Base-by-base conservation (phyloP, 257 asterid genomes). In the Cynanchum wilfordii region DNA sequence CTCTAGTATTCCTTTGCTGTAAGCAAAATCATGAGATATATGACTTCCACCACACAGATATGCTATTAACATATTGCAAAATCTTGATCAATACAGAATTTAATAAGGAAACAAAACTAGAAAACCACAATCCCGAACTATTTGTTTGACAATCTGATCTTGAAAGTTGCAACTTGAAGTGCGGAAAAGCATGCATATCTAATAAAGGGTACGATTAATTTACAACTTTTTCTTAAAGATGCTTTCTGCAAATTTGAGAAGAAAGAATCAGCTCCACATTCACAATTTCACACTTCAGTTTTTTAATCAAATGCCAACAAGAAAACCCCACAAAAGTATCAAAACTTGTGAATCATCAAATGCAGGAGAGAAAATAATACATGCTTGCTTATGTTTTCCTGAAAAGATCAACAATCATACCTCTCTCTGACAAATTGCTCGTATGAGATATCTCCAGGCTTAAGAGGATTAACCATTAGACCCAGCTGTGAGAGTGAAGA, bases 371-470 rank as follows among this genome's bases (percentile, higher is more conserved):
- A 3, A 77, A 45, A 60, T 5, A 16, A 7, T 17, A 16, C 24
- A 30, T 16, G 68, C 45, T 30, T 17, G 68, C 68, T 30, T 17
- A 30, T 22, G 47, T 52, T 20, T 33, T 45, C 11, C 66, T 36
- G 49, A 22, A 42, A 17, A 55, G 42, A 40, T 54, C 75, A 78
- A 59, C 19, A 44, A 30, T 65, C 70, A 8, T 86, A 92, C 99
- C 99, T 92, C 85, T 95, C 97, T 70, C 90, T 82, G 24, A 70
- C 80, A 72, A n/a, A 95, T 83, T 81, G 81, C 24, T 89, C 99
- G 38, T 89, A 92, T 17, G 99, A 95, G 79, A 92, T 90, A 79
- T 95, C 98, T 65, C 98, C 98, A 66, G 96, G 97, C 79, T 88
- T 84, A 58, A 90, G 98, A 75, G 98, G 98, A 80, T 74, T 90